Evolutionary conservation across 1,139 yeast genomes (phyloP), one percentile per base, ranked within the genome.

Genomic region (Kurtzmaniella natalensis): DNA sequence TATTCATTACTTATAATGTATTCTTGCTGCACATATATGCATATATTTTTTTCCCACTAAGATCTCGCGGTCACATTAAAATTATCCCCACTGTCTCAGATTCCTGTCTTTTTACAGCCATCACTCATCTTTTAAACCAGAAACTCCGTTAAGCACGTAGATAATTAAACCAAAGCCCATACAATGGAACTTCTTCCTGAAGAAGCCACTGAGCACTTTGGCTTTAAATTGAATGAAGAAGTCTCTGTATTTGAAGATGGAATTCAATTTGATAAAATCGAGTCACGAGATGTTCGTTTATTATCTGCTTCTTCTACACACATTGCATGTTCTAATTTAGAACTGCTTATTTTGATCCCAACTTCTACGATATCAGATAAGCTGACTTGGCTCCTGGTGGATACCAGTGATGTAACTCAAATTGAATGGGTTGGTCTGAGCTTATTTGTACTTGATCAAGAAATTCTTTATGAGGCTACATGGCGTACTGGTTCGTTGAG

Each of bases 181-280:
- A 18, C 21, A 20, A 26, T 26, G 29, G 29, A 26, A 11, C 37
- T 25, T 31, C 46, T 26, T 8, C 37, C 55, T 15, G 55, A 48
- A 21, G 68, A 63, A 46, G 35, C 45, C 13, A 43, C 53, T 2
- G 72, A 68, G 43, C 63, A 59, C 44, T 53, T 64, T 35, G 72
- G 72, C 19, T 68, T 64, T 52, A 56, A 57, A 35, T 46, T 60
- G 14, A 53, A 48, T 13, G 51, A 49, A 13, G 72, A 70, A 2
- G 32, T 57, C 13, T 37, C 40, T 9, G 39, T 64, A 4, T 62
- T 66, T 33, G 53, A 45, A n/a, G 33, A 40, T 5, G 48, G 56
- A 4, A 38, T 67, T 9, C 64, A 59, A 26, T 47, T 61, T 29
- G 47, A 39, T 8, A 35, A 37, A 1, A 35, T 39, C 7, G 44